Conservation (phyloP, 2,329 filamentous ascomycete genomes). For the Fusarium siculi region DNA sequence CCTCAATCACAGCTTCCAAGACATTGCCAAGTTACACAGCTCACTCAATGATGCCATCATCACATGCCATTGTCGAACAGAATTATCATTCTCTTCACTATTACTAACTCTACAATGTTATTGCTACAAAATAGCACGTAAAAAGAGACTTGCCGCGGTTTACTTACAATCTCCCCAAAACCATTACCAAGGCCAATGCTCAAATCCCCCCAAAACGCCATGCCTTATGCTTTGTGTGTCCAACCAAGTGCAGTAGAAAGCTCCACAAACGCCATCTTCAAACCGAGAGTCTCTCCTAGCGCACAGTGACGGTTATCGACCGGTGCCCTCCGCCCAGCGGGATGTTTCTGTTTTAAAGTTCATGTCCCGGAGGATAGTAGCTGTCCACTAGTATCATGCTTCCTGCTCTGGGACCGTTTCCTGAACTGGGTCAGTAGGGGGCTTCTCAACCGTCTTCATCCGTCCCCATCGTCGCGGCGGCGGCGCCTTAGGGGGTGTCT, state of each 20-base stretch:
- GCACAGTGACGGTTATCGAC: conserved; percentile 6
- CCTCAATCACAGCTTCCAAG: background rate
- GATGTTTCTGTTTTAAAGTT: conserved; percentile 12
- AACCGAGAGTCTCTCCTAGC: conserved; percentile 20
- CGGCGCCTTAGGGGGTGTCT: conserved; percentile 57
- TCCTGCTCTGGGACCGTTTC: conserved; percentile 36
- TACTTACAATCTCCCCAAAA: conserved; percentile 20
- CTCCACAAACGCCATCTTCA: conserved; percentile 38
- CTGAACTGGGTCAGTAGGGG: conserved; percentile 45
- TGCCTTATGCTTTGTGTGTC: conserved; percentile 36
- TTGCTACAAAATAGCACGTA: background rate
- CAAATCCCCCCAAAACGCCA: conserved; percentile 30
- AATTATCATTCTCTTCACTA: conserved; percentile 12
- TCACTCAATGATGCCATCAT: conserved; percentile 9
- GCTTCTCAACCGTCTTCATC: conserved; percentile 50
- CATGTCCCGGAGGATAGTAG: background rate
- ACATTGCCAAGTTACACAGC: background rate
- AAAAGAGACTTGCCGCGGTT: conserved; percentile 15
- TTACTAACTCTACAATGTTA: conserved; percentile 9
- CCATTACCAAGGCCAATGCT: background rate
- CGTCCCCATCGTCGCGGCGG: conserved; percentile 59
- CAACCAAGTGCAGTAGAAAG: conserved; percentile 29
- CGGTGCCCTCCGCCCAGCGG: conserved; percentile 3
- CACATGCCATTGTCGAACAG: conserved; percentile 13
- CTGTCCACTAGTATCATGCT: background rate